Conservation (phyloP, 768 basidiomycete species). For the Fistulinella prunicolor region DNA sequence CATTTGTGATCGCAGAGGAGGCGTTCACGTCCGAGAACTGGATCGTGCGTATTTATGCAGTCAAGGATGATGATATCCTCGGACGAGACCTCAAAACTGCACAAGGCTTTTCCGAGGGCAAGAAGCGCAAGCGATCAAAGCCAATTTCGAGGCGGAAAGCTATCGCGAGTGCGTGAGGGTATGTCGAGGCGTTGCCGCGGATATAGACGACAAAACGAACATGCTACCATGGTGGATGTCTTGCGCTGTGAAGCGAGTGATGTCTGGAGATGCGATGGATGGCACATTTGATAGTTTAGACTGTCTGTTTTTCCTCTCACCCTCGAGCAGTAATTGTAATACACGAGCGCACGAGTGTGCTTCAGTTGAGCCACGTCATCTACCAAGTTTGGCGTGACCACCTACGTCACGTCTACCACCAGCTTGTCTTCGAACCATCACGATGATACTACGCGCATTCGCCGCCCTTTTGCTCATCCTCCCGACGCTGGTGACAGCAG, state of each 20-base stretch:
- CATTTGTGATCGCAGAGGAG: slow-evolving; percentile 60
- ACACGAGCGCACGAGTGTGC: neutral
- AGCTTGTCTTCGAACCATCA: slow-evolving; percentile 5
- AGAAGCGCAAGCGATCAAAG: slow-evolving; percentile 83
- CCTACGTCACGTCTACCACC: neutral
- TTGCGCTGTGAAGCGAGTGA: neutral
- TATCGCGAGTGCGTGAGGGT: slow-evolving; percentile 18
- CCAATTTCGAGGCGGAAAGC: slow-evolving; percentile 60
- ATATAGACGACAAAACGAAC: neutral
- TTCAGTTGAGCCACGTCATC: slow-evolving; percentile 17
- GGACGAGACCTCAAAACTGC: slow-evolving; percentile 89
- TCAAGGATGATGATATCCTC: slow-evolving; percentile 89
- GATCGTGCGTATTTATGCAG: slow-evolving; percentile 96
- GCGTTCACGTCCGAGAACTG: slow-evolving; percentile 99
- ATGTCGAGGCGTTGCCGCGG: neutral
- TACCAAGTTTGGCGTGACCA: neutral
- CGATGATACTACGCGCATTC: slow-evolving; percentile 25
- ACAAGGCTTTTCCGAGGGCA: slow-evolving; percentile 80
- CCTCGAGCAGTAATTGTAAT: neutral
- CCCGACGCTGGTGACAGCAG: slow-evolving; percentile 42
- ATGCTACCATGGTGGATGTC: neutral
- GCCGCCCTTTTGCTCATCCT: slow-evolving; percentile 21
- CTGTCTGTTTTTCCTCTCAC: neutral
- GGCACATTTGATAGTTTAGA: slow-evolving; percentile 1
- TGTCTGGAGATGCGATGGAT: neutral